phyloP scores from a whole-genome alignment of 1,284 basidiomycete species.

The Hypsizygus ulmarius region DNA sequence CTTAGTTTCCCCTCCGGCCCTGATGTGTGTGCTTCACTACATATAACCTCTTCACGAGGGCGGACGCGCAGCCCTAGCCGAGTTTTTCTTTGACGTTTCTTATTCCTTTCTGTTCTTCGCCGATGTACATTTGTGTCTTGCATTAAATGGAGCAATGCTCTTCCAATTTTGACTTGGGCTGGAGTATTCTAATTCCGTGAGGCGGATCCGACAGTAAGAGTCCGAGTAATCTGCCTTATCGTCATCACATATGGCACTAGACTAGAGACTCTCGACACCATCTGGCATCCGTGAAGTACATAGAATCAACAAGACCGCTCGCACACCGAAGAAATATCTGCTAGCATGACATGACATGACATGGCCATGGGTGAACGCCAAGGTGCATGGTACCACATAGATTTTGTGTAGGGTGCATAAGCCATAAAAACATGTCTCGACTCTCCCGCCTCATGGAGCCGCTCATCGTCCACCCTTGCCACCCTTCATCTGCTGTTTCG shows the following conservation, averaged over 20 bases:
- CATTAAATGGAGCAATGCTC: constrained; percentile 11
- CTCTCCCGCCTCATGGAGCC: constrained; percentile 12
- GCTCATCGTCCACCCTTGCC: constrained; percentile 68
- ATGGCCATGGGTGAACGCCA: constrained; percentile 1
- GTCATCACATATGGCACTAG: too few relatives aligned
- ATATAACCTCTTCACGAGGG: constrained; percentile 1
- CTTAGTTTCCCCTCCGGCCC: constrained; percentile 20
- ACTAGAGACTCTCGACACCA: too few relatives aligned
- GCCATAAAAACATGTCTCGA: constrained; percentile 22
- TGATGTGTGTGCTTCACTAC: constrained; percentile 17
- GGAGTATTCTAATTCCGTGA: too few relatives aligned
- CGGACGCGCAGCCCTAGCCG: constrained; percentile 13
- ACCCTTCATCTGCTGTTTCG: constrained; percentile 96
- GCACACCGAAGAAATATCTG: too few relatives aligned
- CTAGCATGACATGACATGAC: not conserved
- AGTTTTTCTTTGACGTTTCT: constrained; percentile 14
- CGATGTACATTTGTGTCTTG: constrained; percentile 13
- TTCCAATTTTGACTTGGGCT: not conserved
- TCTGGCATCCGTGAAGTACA: too few relatives aligned
- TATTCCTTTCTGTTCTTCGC: constrained; percentile 14
- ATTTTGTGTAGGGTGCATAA: constrained; percentile 24
- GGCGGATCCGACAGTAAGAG: too few relatives aligned
- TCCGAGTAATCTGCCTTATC: too few relatives aligned
- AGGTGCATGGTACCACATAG: constrained; percentile 22
- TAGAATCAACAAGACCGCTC: too few relatives aligned